Base-by-base conservation (phyloP, 768 basidiomycete species). In the Podaxis sp. region DNA sequence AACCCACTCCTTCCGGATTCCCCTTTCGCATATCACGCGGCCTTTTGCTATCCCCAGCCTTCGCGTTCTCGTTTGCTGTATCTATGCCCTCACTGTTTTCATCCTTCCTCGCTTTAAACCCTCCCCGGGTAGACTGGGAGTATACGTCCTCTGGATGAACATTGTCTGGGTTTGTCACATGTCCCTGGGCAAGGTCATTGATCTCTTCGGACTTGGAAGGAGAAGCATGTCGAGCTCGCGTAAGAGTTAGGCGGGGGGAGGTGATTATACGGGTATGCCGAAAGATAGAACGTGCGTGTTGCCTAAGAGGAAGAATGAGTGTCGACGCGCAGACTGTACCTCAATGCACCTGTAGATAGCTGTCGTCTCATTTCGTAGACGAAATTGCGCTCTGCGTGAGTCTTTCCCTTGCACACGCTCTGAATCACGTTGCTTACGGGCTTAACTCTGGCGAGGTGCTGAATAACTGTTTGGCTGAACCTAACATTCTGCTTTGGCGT, bases 1-100 rank as follows among this genome's bases (percentile, higher is more conserved):
- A 66, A 3, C 69, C 69, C 37, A 70, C 50, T 3, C 63, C 62
- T 36, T 70, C 69, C 2, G 64, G 65, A 55, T 70, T 70, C 14
- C 69, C 69, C 23, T 36, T 61, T n/a, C 66, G 65, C 3, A 48
- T 58, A 21, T 63, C 35, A 5, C 37, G 16, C 5, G 63, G 62
- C 37, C 48, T 64, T 35, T 56, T 61, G 55, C 56, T 55, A 27
- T 62, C 56, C 32, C 54, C 53, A 10, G 57, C 18, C 16, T 52
- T 57, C 5, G 42, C 10, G n/a, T 37, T 14, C 25, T 56, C 50
- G 32, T 50, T 60, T 13, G 69, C 69, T 3, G 69, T 66, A 62
- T 68, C 67, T 37, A 65, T 32, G 25, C 63, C 56, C 10, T 59
- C 59, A 7, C 59, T 62, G 0, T 59, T 56, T 4, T 62, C 51